Evolutionary conservation across 176 grass and related monocot genomes (phyloP).

Genomic region (Lolium multiflorum): DNA sequence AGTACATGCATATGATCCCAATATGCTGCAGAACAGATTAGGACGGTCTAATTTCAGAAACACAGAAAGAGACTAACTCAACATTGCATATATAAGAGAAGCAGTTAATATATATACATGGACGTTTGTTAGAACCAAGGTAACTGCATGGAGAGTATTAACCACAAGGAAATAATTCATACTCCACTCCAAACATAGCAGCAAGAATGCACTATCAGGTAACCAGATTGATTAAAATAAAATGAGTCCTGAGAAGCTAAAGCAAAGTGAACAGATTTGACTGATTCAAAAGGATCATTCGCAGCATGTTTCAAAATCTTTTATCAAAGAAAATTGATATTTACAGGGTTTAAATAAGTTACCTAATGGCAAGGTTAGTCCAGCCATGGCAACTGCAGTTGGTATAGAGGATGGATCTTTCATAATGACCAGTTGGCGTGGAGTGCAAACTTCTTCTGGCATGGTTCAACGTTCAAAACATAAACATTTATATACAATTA

Average conservation of each 20-base stretch:
- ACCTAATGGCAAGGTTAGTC: constrained; percentile 84
- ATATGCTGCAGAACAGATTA: background rate
- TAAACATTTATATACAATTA: constrained; percentile 13
- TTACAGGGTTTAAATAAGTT: constrained; percentile 38
- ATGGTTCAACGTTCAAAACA: constrained; percentile 41
- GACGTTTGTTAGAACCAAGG: background rate
- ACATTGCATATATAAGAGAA: background rate
- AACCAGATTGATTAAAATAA: background rate
- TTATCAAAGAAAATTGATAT: background rate
- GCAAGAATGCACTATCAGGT: constrained; percentile 8
- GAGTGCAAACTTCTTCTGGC: constrained; percentile 74
- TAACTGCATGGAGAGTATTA: constrained; percentile 20
- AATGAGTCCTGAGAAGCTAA: background rate
- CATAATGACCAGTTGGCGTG: constrained; percentile 77
- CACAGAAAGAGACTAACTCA: background rate
- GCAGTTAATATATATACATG: background rate
- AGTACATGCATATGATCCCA: background rate
- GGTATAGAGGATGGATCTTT: constrained; percentile 80
- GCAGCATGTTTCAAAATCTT: constrained; percentile 8
- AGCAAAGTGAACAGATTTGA: constrained; percentile 14
- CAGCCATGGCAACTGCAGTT: constrained; percentile 72
- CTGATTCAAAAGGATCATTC: constrained; percentile 23
- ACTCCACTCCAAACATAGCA: constrained; percentile 1
- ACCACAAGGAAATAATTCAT: constrained; percentile 12
- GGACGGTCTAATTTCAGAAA: background rate